Base-by-base conservation (phyloP, 129 eudicot species). In the Arctium lappa region DNA sequence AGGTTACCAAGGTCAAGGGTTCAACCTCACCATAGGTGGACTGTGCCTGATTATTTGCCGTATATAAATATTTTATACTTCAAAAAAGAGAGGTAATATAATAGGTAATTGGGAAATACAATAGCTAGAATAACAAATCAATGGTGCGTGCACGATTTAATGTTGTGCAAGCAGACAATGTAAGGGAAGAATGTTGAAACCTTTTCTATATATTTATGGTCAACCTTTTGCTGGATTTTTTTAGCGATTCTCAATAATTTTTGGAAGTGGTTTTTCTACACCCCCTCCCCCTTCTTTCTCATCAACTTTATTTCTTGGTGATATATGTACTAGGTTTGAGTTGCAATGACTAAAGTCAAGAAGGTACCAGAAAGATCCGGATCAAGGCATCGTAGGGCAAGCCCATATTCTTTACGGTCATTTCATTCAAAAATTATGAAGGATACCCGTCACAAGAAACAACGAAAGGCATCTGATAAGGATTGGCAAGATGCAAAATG, bases 401-500 rank as follows among this genome's bases (percentile, higher is more conserved):
- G 62, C 13, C 87, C 85, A 60, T 48, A 78, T 76, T 48, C 85
- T 18, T 71, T 90, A 62, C 73, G 89, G 34, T 73, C 90, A 69
- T 78, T 86, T 50, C 86, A 80, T 63, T 80, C 78, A 37, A 88
- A 86, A 79, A 71, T 84, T 2, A 39, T 74, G 75, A 75, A 88
- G 42, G 87, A 84, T 71, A 75, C 83, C 56, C 85, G 70, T 81
- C 81, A 68, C 68, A 77, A 75, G 79, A 87, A 85, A 81, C 80
- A 74, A 63, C 73, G 69, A 38, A 84, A 76, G 60, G 77, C 86
- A 72, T 79, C 85, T n/a, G 88, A 79, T 77, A 86, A 82, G 85
- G 94, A 90, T 34, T 90, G 88, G 88, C 84, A 44, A 8, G 92
- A 89, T 36, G 88, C 87, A 42, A 87, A 34, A 30, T 89, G 92